Evolutionary conservation across 2,329 filamentous ascomycete genomes (phyloP).

Genomic region (Verruconis gallopava): DNA sequence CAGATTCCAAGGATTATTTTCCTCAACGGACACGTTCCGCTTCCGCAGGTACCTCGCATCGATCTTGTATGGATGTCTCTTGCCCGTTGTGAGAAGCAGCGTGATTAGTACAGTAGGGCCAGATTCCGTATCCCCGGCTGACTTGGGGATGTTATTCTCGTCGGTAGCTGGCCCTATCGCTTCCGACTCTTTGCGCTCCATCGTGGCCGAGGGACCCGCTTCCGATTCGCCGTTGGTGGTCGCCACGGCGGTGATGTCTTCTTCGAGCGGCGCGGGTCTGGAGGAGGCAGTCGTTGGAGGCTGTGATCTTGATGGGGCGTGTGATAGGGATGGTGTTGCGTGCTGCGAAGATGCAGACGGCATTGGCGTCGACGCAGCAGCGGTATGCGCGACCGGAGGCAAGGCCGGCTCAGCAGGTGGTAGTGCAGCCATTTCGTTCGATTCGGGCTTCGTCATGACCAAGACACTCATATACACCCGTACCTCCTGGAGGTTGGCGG

Average conservation of each 20-base stretch:
- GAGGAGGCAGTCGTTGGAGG: no score
- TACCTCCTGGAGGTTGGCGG: no score
- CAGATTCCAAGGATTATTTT: conserved; percentile 72
- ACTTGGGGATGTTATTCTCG: not conserved
- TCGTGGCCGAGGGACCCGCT: not conserved
- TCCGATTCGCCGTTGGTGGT: not conserved
- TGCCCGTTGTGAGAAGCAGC: conserved; percentile 67
- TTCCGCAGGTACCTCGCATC: conserved; percentile 76
- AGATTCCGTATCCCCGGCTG: conserved; percentile 12
- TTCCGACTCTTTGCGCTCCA: not conserved
- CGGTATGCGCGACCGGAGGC: not conserved
- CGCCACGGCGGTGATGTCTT: not conserved
- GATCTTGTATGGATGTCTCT: conserved; percentile 79
- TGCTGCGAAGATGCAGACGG: not conserved
- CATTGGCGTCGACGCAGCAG: not conserved
- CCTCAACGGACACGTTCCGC: conserved; percentile 64
- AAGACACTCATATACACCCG: no score
- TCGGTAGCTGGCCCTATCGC: not conserved
- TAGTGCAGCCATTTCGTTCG: not conserved
- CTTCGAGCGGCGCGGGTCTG: not conserved
- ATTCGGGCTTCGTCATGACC: not conserved
- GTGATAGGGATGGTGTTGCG: no score
- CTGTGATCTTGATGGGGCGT: no score
- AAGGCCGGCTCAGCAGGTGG: not conserved
- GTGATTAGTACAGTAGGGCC: conserved; percentile 56